A percentile compares a stretch with the other conserved stretches of the same genome.
phyloP scores from a whole-genome alignment of 495 filamentous ascomycete species.

The Penicillium cataractarum region DNA sequence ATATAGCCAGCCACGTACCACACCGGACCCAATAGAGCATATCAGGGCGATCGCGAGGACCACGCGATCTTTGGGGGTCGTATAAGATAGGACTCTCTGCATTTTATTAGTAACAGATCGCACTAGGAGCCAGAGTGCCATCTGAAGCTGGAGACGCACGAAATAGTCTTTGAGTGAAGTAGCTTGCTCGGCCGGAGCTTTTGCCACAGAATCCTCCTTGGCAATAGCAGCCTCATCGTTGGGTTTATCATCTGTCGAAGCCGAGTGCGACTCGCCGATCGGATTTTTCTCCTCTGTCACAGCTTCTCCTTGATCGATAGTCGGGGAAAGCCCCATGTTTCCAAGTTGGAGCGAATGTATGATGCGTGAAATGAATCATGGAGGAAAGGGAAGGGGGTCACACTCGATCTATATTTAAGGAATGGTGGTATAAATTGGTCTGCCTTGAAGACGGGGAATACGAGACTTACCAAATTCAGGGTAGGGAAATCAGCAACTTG shows the following conservation, averaged over 20 bases:
- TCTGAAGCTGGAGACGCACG: background rate
- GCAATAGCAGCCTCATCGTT: background rate
- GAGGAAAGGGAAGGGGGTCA: background rate
- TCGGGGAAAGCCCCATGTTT: background rate
- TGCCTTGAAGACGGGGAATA: background rate
- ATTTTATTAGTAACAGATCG: background rate
- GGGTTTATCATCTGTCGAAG: background rate
- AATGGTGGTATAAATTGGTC: background rate
- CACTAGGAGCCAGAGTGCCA: background rate
- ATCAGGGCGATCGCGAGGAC: background rate
- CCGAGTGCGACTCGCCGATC: background rate
- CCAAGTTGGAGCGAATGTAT: background rate
- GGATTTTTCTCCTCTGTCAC: background rate
- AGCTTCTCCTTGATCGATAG: background rate
- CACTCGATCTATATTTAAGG: background rate
- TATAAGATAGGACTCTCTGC: background rate
- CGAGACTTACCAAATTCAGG: background rate
- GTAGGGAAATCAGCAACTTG: background rate
- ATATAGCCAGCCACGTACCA: background rate
- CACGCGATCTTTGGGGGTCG: background rate
- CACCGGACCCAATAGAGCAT: background rate
- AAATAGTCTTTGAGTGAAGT: slow-evolving; percentile 1
- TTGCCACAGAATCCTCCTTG: background rate
- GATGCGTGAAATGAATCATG: background rate
- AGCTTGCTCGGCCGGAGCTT: background rate